A percentile compares a stretch with the other conserved stretches of the same genome.
These are phyloP conservation scores for Plasmodium billcollinsi DNA, from an alignment of 169 alveolate genomes.

Conservation along the genomic window DNA sequence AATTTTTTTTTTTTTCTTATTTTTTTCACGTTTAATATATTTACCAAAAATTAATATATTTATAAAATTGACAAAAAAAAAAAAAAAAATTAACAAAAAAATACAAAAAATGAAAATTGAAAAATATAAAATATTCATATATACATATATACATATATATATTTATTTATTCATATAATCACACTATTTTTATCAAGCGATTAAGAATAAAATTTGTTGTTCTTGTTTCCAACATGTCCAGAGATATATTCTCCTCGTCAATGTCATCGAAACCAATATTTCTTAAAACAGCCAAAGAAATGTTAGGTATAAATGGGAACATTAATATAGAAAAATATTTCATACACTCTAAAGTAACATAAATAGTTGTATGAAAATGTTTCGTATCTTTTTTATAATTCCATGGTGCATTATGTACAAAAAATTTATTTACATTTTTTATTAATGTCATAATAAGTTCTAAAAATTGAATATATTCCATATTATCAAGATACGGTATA, in stretches of 20 bases:
- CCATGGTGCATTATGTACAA: constrained; percentile 52
- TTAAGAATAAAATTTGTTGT: constrained; percentile 10
- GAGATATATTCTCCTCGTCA: neutral
- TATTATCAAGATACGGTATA: constrained; percentile 5
- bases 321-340: constrained; percentile 61
- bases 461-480: constrained; percentile 37
- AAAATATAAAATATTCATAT: neutral
- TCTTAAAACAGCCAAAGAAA: constrained; percentile 18
- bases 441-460: constrained; percentile 41
- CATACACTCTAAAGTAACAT: constrained; percentile 47
- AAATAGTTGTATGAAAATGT: constrained; percentile 28
- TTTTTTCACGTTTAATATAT: neutral
- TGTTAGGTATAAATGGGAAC: constrained; percentile 54
- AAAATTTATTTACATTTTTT: constrained; percentile 47
- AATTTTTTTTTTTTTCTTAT: neutral
- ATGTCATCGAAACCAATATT: constrained; percentile 37
- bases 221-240: constrained; percentile 17
- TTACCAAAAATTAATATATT: neutral
- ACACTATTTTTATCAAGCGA: constrained; percentile 17
- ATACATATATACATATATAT: neutral
- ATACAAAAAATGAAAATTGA: neutral
- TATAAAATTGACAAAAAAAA: neutral
- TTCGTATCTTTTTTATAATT: constrained; percentile 13
- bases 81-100: neutral
- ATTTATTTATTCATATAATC: neutral